Percentiles rank a stretch among this genome's conserved stretches.
These are phyloP conservation scores for Candida tallmaniae DNA, from an alignment of 805 yeast species.

Conservation along the genomic window DNA sequence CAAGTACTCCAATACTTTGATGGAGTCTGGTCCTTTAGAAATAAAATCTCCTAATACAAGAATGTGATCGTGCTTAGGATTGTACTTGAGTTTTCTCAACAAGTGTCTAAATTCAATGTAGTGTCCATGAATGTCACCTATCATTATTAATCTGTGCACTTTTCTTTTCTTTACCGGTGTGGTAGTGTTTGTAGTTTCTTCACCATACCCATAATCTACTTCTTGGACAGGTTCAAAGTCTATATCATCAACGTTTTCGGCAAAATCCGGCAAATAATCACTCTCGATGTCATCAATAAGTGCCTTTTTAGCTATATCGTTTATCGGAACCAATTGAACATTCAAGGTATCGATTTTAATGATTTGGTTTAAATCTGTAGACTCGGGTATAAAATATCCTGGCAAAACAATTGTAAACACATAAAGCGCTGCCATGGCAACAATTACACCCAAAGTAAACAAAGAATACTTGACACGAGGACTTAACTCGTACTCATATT, in stretches of 20 bases:
- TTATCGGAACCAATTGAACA: constrained; percentile 23
- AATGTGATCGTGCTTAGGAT: constrained; percentile 50
- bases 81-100: constrained; percentile 45
- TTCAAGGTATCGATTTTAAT: constrained; percentile 19
- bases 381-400: constrained; percentile 28
- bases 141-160: constrained; percentile 52
- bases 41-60: constrained; percentile 81
- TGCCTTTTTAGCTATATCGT: not conserved
- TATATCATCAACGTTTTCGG: constrained; percentile 7
- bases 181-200: not conserved
- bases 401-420: constrained; percentile 33
- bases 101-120: constrained; percentile 50
- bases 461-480: constrained; percentile 13
- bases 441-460: constrained; percentile 10
- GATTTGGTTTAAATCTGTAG: constrained; percentile 22
- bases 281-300: not conserved
- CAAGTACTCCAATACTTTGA: constrained; percentile 63
- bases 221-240: constrained; percentile 7
- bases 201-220: constrained; percentile 5
- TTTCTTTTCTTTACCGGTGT: not conserved
- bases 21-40: constrained; percentile 77
- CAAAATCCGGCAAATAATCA: not conserved
- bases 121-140: constrained; percentile 91
- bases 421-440: constrained; percentile 18
- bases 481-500: constrained; percentile 11